These are phyloP conservation scores for Lachnellula hyalina DNA, from an alignment of 2,329 filamentous ascomycete species.

Conservation along the genomic window DNA sequence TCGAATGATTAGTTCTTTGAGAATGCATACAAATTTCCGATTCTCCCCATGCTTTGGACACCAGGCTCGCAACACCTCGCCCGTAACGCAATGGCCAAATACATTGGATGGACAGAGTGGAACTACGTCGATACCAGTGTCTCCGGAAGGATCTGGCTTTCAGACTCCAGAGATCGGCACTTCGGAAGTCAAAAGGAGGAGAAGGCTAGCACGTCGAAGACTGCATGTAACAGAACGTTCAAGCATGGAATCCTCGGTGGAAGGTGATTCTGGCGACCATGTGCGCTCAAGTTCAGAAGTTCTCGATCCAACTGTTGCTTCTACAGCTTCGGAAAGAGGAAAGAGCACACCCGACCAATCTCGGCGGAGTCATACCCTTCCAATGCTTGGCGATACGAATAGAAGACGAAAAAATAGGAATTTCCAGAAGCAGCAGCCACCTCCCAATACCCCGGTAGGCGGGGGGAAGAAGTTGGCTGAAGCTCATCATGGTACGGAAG, in stretches of 20 bases:
- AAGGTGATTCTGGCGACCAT: constrained; percentile 2
- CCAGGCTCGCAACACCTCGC: constrained; percentile 28
- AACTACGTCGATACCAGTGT: constrained; percentile 3
- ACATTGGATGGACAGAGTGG: constrained; percentile 14
- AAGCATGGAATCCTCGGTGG: background rate
- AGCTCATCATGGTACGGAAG: background rate
- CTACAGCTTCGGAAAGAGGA: constrained; percentile 2
- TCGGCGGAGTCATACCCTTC: background rate
- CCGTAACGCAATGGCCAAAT: constrained; percentile 20
- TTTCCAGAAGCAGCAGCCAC: too few species aligned
- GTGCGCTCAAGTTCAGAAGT: constrained; percentile 1
- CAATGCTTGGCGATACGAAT: background rate
- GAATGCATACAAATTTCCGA: constrained; percentile 30
- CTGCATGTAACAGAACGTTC: constrained; percentile 15
- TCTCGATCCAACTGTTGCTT: background rate
- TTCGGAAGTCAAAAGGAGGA: constrained; percentile 3
- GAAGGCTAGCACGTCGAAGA: constrained; percentile 6
- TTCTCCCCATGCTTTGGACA: constrained; percentile 31
- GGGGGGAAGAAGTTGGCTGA: background rate
- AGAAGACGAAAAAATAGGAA: background rate
- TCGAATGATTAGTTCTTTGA: constrained; percentile 29
- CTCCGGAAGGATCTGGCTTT: constrained; percentile 1
- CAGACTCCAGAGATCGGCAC: constrained; percentile 7
- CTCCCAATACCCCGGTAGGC: background rate
- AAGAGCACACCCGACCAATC: background rate